Evolutionary conservation across 179 eudicot species (phyloP), one percentile per base, ranked within the genome.

Genomic region (Beta lomatogona): DNA sequence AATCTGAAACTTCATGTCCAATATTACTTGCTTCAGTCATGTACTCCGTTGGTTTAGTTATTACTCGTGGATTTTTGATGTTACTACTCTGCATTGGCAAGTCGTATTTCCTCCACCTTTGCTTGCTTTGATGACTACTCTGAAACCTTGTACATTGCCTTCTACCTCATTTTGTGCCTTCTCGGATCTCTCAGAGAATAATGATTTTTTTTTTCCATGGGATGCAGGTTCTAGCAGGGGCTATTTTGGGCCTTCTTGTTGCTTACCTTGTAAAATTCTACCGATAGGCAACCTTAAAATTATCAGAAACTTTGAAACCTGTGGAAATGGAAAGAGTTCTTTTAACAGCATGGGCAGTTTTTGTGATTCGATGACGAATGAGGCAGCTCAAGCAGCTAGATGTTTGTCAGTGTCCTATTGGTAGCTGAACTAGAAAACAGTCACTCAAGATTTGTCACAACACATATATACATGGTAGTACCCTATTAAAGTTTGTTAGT

Each of bases 151-250:
- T 14, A 52, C 59, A 50, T 15, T 53, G 61, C 41, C 41, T 72
- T 72, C 16, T 36, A 44, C 44, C 52, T 72, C 44, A 50, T 72
- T 53, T 73, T 18, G n/a, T 73, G 61, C 21, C 21, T 73, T 73
- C 45, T 52, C 19, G 11, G 8, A 22, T 72, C 59, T 22, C 5
- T 73, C 36, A 55, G 14, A n/a, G 7, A 25, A 25, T 19, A 19
- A 53, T 19, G 4, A 14, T 41, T 53, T 60, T 36, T 16, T 75
- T 31, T 18, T 31, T 55, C 10, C 2, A 31, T 75, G 25, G 14
- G 5, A 75, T 75, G 65, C 77, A 75, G 77, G 77, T 75, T 57
- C 21, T n/a, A 75, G 77, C 77, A 7, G 77, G 77, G 19, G 65
- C 77, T 36, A 57, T 75, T 8, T 75, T 75, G 77, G 77, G 77